Evolutionary conservation across 441 rosid species (phyloP), one percentile per base, ranked within the genome.

Genomic region (Jatropha podagrica): DNA sequence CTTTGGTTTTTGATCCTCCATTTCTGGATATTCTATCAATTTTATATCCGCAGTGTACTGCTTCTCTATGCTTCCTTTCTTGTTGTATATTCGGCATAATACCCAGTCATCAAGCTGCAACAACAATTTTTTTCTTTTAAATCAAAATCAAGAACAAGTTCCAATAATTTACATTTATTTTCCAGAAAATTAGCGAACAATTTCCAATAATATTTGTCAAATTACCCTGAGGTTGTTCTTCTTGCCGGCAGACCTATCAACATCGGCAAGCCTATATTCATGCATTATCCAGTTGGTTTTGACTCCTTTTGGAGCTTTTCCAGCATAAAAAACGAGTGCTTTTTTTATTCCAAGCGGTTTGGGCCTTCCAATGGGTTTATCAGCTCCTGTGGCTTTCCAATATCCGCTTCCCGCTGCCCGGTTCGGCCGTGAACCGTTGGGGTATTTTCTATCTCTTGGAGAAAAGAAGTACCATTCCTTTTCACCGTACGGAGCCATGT

Each of bases 261-360:
- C 94, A 82, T 92, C 89, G 10, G 97, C 94, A 5, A 90, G 95
- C 52, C 98, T 95, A 72, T 94, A 94, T 76, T 94, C 98, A 1
- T 94, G 98, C 98, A 94, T 94, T 12, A 94, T 94, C 98, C 98
- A 94, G 37, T 94, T 94, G 55, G 98, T 94, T 74, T 94, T 94
- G 62, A 90, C 73, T 54, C 98, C 98, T 77, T 83, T 90, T 0
- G 95, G 97, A 12, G 98, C 98, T 81, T 92, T 94, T 2, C 98
- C 98, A 0, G 97, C 92, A 63, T 94, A 94, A 78, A 94, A 94
- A 32, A 94, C 98, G 0, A 94, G 91, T 1, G 98, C 94, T 66
- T 94, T 92, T 85, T 94, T 94, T 0, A 94, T 94, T 4, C 95
- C 98, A 10, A 91, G 82, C 3, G 98, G 20, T 76, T 88, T 92